Percentiles rank a stretch among this genome's conserved stretches.
Conservation (phyloP, 768 basidiomycete genomes). For the Naganishia antarctica region DNA sequence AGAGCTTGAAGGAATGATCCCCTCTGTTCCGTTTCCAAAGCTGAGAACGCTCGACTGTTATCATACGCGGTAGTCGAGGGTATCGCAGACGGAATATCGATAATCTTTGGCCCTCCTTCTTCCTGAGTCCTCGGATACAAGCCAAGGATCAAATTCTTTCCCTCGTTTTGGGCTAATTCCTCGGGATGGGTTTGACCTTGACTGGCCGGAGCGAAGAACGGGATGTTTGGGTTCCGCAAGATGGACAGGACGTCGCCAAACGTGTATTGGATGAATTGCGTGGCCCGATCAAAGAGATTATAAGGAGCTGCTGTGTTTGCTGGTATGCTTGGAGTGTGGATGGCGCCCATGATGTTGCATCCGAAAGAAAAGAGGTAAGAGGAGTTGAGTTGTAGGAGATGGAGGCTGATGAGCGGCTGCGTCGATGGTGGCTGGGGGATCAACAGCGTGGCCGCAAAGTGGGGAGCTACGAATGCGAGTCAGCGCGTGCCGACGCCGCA, state of each 20-base stretch:
- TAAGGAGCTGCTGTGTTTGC: conserved; percentile 32
- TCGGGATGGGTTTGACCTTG: conserved; percentile 30
- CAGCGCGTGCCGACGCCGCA: not conserved
- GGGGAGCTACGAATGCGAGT: conserved; percentile 34
- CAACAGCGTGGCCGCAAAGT: conserved; percentile 44
- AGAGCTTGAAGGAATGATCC: conserved; percentile 36
- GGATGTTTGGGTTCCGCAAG: conserved; percentile 20
- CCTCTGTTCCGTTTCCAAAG: conserved; percentile 37
- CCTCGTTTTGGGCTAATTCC: conserved; percentile 44
- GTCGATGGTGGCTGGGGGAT: conserved; percentile 35
- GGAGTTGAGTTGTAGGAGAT: conserved; percentile 40
- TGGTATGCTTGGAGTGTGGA: conserved; percentile 24
- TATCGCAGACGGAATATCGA: conserved; percentile 29
- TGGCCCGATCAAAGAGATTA: conserved; percentile 30
- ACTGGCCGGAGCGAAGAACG: conserved; percentile 27
- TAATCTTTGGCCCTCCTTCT: conserved; percentile 29
- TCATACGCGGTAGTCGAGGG: conserved; percentile 28
- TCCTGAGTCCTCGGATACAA: conserved; percentile 38
- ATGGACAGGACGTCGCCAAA: conserved; percentile 26
- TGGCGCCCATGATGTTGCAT: conserved; percentile 39
- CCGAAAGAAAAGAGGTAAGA: conserved; percentile 40
- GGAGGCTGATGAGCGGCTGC: conserved; percentile 38
- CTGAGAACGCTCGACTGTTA: not conserved
- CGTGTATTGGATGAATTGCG: conserved; percentile 26
- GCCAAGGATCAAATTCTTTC: conserved; percentile 42